Base-by-base conservation (phyloP, 2,329 filamentous ascomycete genomes). In the Xylaria polymorpha region DNA sequence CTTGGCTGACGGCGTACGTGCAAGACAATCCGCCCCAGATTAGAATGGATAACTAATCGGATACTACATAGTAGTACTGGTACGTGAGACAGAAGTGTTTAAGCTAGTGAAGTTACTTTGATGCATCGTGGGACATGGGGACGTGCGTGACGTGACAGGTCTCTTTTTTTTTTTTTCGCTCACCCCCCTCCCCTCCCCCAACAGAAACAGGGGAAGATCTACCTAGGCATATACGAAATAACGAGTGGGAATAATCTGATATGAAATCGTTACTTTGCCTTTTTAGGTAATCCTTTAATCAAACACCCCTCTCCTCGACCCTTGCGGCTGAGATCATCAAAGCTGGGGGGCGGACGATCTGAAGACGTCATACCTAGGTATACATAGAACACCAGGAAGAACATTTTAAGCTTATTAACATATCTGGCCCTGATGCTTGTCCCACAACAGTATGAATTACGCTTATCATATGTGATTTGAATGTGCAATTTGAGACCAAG, bases 321-420 rank as follows among this genome's bases (percentile, higher is more conserved):
- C 61, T 61, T 68, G 61, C 66, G 61, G 66, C 66, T 68, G 61
- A 68, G 53, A 68, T 60, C 55, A 37, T 22, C 25, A 14, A 50
- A 56, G 32, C 37, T 60, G 10, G 14, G 44, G n/a, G 4, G 35
- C 12, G 12, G 37, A 32, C n/a, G 51, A 56, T 39, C 51, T 56
- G 51, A 15, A 44, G 59, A 63, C 65, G 60, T 62, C 65, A 67
- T 63, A 63, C 7, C 25, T 29, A 20, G 6, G 32, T 55, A 56
- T 37, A 59, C 25, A 43, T 22, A 43, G 5, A 18, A 48, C 20
- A 4, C 25, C 51, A 35, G 44, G 22, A 44, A 43, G 3, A 9
- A 39, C n/a, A 53, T 68, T 29, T 68, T 65, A 65, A 62, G 66
- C 66, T 69, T 65, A 69, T 62, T 53, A 56, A 43, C 35, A 35